Evolutionary conservation across 2,329 filamentous ascomycete species (phyloP), one percentile per base, ranked within the genome.

Genomic region (Ophidiomyces ophidiicola): DNA sequence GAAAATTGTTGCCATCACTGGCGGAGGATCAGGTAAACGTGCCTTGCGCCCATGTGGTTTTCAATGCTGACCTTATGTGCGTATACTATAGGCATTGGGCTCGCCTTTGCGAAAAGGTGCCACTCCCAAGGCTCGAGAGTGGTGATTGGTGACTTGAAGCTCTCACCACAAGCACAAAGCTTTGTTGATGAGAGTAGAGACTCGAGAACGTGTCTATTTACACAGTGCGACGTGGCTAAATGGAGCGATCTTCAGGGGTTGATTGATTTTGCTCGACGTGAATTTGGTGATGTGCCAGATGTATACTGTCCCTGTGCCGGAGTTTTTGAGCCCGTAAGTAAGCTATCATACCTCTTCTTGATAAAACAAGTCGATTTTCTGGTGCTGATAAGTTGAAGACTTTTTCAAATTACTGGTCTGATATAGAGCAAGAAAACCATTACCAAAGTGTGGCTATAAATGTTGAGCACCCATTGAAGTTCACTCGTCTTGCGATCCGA

Each of bases 291-390:
- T 34, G 50, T 59, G 5, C 58, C 61, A 7, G 59, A 63, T 44
- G 49, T 62, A 15, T 63, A 58, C 45, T 47, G 59, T 14, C 50
- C 60, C 5, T 54, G 53, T 20, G 60, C 60, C 3, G 61, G 57
- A 14, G 46, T 62, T n/a, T 62, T 62, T 43, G 61, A 63, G 39
- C 57, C 58, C 4, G 51, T 55, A 45, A 36, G 21, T 23, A 43
- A 40, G 21, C 28, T 41, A 34, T 19, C 15, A 31, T 15, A 24
- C 14, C 25, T 24, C 23, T n/a, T n/a, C n/a, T n/a, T 7, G 8
- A 19, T 19, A 8, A 15, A 20, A 19, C 7, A 20, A 11, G 6
- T 3, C n/a, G 7, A 10, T 14, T 19, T 33, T 5, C 3, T 18
- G 8, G 10, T 10, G 14, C 31, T 19, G 31, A n/a, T 7, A 36